These are phyloP conservation scores for Lactarius indigo DNA, from an alignment of 768 basidiomycete species.

Conservation along the genomic window DNA sequence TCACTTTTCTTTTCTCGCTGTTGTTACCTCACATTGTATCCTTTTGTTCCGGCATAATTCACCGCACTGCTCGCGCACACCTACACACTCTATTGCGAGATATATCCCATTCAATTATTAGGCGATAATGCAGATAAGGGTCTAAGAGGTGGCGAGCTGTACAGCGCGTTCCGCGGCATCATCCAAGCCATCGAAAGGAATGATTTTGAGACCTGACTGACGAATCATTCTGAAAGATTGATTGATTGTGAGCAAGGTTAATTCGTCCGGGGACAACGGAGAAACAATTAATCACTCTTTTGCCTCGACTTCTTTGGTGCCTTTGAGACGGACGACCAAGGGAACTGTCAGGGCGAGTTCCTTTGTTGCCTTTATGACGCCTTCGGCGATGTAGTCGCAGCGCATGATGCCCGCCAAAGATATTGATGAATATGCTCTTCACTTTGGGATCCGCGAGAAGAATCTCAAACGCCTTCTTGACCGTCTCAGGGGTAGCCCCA, in stretches of 20 bases:
- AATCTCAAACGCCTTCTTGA: conserved; percentile 99
- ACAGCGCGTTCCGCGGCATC: conserved; percentile 85
- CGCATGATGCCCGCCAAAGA: conserved; percentile 98
- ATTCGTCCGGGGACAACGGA: conserved; percentile 8
- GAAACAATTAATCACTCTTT: conserved; percentile 64
- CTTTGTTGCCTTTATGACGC: conserved; percentile 96
- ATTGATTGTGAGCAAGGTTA: conserved; percentile 14
- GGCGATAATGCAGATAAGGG: conserved; percentile 3
- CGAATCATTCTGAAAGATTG: conserved; percentile 72
- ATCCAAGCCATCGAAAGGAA: conserved; percentile 89
- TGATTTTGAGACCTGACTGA: conserved; percentile 89
- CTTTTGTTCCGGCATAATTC: background rate
- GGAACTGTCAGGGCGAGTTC: conserved; percentile 85
- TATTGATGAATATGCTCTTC: conserved; percentile 98
- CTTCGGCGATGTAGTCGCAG: conserved; percentile 97
- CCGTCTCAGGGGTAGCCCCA: conserved; percentile 98
- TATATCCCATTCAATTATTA: conserved; percentile 13
- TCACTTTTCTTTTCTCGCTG: background rate
- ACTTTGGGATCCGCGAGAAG: conserved; percentile 87
- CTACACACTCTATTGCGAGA: conserved; percentile 22
- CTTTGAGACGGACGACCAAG: conserved; percentile 91
- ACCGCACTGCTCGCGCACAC: conserved; percentile 1
- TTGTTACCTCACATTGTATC: conserved; percentile 14
- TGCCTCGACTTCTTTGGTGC: conserved; percentile 94
- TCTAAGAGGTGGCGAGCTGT: conserved; percentile 48